Conservation (phyloP, 1,284 basidiomycete genomes). For the Malassezia restricta region DNA sequence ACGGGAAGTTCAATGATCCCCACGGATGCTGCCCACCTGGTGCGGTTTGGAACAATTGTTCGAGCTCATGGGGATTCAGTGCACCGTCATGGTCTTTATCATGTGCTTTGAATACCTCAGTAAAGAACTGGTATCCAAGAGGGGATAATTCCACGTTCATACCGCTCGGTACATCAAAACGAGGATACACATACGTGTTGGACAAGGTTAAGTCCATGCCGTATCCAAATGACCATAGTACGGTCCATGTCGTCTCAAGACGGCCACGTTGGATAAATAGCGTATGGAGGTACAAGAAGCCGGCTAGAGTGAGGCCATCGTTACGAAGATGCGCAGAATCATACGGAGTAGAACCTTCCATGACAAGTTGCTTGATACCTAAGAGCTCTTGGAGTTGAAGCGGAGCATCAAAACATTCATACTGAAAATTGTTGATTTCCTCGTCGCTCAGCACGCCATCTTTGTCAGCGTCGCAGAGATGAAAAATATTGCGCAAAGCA, state of each 20-base stretch:
- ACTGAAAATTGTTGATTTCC: conserved; percentile 92
- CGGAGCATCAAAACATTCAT: conserved; percentile 88
- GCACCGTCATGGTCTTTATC: conserved; percentile 97
- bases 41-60: conserved; percentile 79
- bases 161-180: conserved; percentile 85
- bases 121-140: conserved; percentile 89
- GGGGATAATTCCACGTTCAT: conserved; percentile 90
- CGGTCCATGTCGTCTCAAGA: conserved; percentile 95
- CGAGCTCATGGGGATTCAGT: conserved; percentile 69
- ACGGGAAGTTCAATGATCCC: conserved; percentile 46
- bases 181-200: conserved; percentile 24
- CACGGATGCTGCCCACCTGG: conserved; percentile 52
- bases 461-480: conserved; percentile 86
- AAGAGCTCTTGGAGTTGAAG: conserved; percentile 84
- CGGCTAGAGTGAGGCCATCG: conserved; percentile 72
- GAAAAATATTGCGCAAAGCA: conserved; percentile 85
- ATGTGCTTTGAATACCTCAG: conserved; percentile 89
- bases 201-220: conserved; percentile 74
- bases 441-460: conserved; percentile 78
- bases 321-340: conserved; percentile 39
- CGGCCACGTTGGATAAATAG: conserved; percentile 93
- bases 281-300: conserved; percentile 88
- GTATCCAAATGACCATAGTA: conserved; percentile 86
- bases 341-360: conserved; percentile 21
- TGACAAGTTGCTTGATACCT: conserved; percentile 46